Percentiles rank a stretch among this genome's conserved stretches.
Evolutionary conservation across 140 eudicot genomes (phyloP).

Genomic region (Stevia rebaudiana): DNA sequence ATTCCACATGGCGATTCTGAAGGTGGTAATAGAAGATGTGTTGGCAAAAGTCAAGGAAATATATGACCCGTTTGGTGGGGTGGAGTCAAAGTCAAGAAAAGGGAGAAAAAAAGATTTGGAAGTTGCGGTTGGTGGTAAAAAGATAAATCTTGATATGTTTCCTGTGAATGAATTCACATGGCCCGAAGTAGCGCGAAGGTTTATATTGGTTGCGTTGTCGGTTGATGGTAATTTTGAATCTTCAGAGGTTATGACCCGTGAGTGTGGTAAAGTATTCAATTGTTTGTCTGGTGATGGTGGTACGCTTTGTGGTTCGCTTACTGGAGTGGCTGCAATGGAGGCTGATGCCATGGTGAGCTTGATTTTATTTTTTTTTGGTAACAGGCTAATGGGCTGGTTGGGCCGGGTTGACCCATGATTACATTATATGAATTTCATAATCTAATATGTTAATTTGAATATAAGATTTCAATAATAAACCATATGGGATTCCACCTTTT

Average conservation of each 20-base stretch:
- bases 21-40: constrained; percentile 55
- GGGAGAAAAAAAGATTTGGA: constrained; percentile 77
- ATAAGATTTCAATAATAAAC: not conserved
- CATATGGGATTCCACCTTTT: not conserved
- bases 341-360: constrained; percentile 91
- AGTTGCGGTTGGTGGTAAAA: constrained; percentile 35
- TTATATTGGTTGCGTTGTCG: constrained; percentile 46
- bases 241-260: constrained; percentile 62
- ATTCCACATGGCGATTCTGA: constrained; percentile 55
- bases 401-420: not conserved
- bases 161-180: constrained; percentile 85
- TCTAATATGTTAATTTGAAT: not conserved
- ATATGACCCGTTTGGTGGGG: constrained; percentile 60
- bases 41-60: constrained; percentile 49
- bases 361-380: not conserved
- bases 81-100: constrained; percentile 63
- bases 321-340: constrained; percentile 86
- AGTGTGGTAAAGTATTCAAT: constrained; percentile 73
- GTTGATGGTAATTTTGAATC: constrained; percentile 85
- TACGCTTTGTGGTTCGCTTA: constrained; percentile 73
- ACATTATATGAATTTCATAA: constrained; percentile 7
- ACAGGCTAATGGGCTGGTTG: not conserved
- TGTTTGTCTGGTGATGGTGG: constrained; percentile 96
- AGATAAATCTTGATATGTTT: constrained; percentile 52
- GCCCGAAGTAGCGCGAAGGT: constrained; percentile 90